These are phyloP conservation scores for Xanthoparmelia taractica DNA, from an alignment of 495 filamentous ascomycete species.

Conservation along the genomic window DNA sequence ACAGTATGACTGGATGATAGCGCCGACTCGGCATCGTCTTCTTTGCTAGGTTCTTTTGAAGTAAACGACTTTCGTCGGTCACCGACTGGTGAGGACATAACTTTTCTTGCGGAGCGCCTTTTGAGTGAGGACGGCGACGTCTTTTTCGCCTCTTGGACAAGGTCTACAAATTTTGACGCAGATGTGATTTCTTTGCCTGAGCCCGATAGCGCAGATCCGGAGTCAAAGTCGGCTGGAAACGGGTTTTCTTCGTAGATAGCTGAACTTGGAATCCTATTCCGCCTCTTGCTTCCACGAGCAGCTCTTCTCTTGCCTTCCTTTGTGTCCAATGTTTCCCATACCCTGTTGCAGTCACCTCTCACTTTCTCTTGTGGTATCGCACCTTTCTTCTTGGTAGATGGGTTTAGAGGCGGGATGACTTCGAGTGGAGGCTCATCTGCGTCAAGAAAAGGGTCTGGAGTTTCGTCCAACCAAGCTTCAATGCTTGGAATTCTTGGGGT, in stretches of 20 bases:
- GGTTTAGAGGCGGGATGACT: conserved; percentile 35
- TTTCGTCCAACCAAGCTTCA: conserved; percentile 68
- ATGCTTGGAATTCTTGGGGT: conserved; percentile 51
- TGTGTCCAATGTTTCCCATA: conserved; percentile 23
- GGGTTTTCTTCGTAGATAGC: conserved; percentile 26
- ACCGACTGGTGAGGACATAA: conserved; percentile 19
- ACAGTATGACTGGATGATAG: conserved; percentile 14
- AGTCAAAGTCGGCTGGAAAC: conserved; percentile 22
- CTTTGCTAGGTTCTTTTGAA: conserved; percentile 25
- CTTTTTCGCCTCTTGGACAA: conserved; percentile 20
- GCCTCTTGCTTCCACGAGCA: conserved; percentile 25
- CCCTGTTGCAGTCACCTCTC: conserved; percentile 23
- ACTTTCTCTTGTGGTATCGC: conserved; percentile 13
- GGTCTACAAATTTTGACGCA: conserved; percentile 25
- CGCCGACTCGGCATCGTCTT: conserved; percentile 32
- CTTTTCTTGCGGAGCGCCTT: conserved; percentile 19
- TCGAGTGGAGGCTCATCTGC: conserved; percentile 35
- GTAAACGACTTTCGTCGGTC: conserved; percentile 6
- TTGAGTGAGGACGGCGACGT: conserved; percentile 20
- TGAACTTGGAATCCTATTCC: conserved; percentile 25
- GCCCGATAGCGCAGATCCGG: conserved; percentile 16
- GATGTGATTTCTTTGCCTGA: conserved; percentile 15
- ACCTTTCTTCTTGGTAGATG: conserved; percentile 23
- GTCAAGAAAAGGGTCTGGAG: conserved; percentile 66
- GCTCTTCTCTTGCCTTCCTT: conserved; percentile 24